Evolutionary conservation across 1,284 basidiomycete species (phyloP).

Genomic region (Somion occarium): DNA sequence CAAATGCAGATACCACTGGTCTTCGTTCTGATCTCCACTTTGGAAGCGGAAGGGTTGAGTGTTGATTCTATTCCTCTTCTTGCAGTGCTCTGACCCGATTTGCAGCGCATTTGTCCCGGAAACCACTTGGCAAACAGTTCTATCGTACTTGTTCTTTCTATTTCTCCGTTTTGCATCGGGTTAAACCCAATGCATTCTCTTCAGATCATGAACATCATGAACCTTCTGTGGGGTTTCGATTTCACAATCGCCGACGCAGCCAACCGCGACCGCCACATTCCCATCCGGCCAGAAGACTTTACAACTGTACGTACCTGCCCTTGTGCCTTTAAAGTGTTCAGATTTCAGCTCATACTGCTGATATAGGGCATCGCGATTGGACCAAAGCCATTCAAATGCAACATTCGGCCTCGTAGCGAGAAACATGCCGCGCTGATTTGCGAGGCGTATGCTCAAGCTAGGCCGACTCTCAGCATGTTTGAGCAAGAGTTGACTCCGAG

Average conservation of each 20-base stretch:
- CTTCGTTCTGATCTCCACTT: conserved; percentile 6
- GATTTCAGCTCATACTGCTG: neutral
- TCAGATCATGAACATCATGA: conserved; percentile 2
- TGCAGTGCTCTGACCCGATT: neutral
- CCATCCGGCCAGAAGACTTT: neutral
- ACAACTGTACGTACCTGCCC: neutral
- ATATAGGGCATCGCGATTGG: conserved; percentile 1
- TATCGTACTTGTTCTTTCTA: conserved; percentile 2
- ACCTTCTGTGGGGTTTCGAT: conserved; percentile 7
- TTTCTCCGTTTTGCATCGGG: neutral
- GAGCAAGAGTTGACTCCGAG: conserved; percentile 7
- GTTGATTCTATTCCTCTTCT: neutral
- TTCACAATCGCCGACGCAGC: neutral
- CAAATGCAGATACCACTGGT: conserved; percentile 2
- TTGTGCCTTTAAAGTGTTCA: neutral
- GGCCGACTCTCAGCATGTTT: conserved; percentile 1
- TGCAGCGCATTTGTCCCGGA: conserved; percentile 8
- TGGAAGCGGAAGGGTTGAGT: conserved; percentile 7
- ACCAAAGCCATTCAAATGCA: conserved; percentile 9
- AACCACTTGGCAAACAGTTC: conserved; percentile 5
- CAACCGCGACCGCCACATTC: neutral
- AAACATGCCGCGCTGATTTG: conserved; percentile 8
- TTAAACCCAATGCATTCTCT: neutral
- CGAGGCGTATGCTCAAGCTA: conserved; percentile 1
- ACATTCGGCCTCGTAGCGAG: conserved; percentile 7